These are phyloP conservation scores for Podospora comata DNA, from an alignment of 495 filamentous ascomycete genomes.

Conservation along the genomic window DNA sequence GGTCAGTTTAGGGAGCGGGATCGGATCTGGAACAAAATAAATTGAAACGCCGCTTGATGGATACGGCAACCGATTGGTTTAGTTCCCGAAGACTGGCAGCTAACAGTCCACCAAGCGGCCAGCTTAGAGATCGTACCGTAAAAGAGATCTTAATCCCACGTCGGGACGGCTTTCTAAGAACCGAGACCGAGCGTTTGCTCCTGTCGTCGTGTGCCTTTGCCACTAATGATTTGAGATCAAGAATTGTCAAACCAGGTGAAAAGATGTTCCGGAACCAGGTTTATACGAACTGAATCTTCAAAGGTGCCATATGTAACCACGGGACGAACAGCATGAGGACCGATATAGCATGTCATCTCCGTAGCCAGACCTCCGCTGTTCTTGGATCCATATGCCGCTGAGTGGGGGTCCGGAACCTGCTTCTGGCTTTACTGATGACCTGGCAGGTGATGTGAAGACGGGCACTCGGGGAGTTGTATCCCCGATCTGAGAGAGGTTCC, in stretches of 20 bases:
- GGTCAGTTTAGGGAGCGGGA: neutral
- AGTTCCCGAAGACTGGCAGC: neutral
- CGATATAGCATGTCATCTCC: neutral
- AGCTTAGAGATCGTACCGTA: neutral
- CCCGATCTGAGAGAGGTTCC: neutral
- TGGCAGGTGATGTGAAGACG: too few relatives aligned
- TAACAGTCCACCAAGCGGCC: neutral
- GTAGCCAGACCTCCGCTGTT: neutral
- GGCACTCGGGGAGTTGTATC: neutral
- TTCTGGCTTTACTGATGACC: too few relatives aligned
- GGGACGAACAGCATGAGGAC: neutral
- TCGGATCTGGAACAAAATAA: neutral
- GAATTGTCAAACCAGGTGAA: neutral
- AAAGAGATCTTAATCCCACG: neutral
- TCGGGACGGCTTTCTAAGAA: neutral
- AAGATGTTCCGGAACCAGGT: neutral
- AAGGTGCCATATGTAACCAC: neutral
- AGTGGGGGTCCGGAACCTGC: neutral
- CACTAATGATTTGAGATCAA: neutral
- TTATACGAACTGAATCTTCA: too few relatives aligned
- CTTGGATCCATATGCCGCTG: neutral
- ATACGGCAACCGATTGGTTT: neutral
- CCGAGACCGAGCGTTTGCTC: neutral
- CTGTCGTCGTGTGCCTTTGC: neutral
- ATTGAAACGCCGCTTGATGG: neutral